A percentile compares a stretch with the other conserved stretches of the same genome.
These are phyloP conservation scores for Barbarea vulgaris DNA, from an alignment of 345 rosid genomes.

Conservation along the genomic window DNA sequence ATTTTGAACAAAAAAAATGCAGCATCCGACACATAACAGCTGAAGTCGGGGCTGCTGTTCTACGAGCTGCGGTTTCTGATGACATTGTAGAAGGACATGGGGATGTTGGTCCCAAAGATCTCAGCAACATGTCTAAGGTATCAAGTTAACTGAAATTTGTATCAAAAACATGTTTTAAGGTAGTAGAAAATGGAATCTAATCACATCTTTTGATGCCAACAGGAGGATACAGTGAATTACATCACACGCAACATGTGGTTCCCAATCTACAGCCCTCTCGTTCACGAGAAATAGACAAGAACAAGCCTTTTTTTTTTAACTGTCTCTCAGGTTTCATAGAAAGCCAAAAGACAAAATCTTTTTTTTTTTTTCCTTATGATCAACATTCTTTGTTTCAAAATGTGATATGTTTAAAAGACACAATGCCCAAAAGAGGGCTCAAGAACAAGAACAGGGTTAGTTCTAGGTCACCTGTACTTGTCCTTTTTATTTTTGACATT, in stretches of 20 bases:
- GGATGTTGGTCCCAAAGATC: constrained; percentile 73
- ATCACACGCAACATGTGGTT: constrained; percentile 80
- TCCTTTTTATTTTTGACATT: constrained; percentile 17
- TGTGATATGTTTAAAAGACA: constrained; percentile 12
- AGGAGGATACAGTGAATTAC: constrained; percentile 84
- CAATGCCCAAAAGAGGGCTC: constrained; percentile 19
- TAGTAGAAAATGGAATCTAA: background rate
- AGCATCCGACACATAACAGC: constrained; percentile 92
- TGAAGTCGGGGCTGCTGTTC: constrained; percentile 93
- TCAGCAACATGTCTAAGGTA: constrained; percentile 84
- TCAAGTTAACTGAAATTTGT: background rate
- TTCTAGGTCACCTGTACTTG: constrained; percentile 33
- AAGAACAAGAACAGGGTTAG: constrained; percentile 32
- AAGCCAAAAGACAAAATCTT: constrained; percentile 9
- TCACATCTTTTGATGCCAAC: constrained; percentile 33
- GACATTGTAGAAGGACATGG: constrained; percentile 85
- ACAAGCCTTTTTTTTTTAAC: background rate
- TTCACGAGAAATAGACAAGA: constrained; percentile 72
- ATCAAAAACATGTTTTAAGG: background rate
- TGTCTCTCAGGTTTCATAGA: constrained; percentile 25
- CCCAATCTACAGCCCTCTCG: constrained; percentile 90
- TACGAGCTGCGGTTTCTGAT: constrained; percentile 80
- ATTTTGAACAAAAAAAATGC: constrained; percentile 38
- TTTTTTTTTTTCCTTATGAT: background rate
- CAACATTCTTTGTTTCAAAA: constrained; percentile 25